Conservation (phyloP, 768 basidiomycete species). For the Fistulinella prunicolor region DNA sequence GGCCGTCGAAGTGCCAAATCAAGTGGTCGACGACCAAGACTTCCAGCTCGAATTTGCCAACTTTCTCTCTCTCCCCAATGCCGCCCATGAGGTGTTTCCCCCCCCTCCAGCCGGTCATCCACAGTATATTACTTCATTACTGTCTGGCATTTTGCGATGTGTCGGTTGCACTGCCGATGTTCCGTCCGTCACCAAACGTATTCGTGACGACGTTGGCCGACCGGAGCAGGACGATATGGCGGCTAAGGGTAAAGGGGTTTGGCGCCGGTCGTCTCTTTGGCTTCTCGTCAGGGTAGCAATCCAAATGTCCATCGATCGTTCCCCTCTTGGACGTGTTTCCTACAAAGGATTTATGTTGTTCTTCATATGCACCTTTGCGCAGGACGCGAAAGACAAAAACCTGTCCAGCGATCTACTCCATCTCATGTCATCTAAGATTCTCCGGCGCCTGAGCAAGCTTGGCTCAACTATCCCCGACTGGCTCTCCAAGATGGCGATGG, state of each 20-base stretch:
- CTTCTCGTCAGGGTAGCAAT: no score
- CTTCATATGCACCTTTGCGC: conserved; percentile 30
- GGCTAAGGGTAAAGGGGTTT: neutral
- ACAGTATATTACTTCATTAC: conserved; percentile 20
- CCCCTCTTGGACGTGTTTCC: conserved; percentile 5
- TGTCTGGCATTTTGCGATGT: neutral
- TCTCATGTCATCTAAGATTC: conserved; percentile 20
- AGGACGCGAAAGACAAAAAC: conserved; percentile 10
- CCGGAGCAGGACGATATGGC: no score
- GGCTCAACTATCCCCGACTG: no score
- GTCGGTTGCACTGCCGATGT: no score
- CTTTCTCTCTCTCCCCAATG: conserved; percentile 15
- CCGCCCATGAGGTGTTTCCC: neutral
- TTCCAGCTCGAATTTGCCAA: no score
- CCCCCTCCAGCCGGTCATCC: neutral
- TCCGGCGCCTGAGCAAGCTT: conserved; percentile 18
- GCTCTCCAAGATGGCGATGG: conserved; percentile 37
- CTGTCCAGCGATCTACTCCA: conserved; percentile 22
- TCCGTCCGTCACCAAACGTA: no score
- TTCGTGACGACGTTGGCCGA: neutral
- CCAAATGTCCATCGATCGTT: neutral
- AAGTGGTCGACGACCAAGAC: conserved; percentile 4
- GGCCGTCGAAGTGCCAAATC: conserved; percentile 7
- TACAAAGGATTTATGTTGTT: conserved; percentile 51
- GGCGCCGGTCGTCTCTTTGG: neutral